Evolutionary conservation across 148 eudicot species (phyloP).

Genomic region (Camellia japonica): DNA sequence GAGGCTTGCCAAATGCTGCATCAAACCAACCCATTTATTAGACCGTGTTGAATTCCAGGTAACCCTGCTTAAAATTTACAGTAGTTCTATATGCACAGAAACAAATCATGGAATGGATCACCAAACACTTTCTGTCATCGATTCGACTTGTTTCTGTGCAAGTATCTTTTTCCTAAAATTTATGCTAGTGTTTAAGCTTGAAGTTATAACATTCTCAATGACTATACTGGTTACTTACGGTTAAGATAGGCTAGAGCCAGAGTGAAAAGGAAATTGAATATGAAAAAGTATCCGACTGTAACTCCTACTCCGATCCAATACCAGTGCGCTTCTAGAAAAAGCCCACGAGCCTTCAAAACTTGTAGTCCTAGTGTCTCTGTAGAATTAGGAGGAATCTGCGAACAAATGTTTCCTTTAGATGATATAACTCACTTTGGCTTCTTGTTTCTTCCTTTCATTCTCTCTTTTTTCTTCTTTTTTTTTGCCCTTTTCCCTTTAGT

Average conservation of each 20-base stretch:
- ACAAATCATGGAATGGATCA: too few species aligned
- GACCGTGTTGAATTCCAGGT: background rate
- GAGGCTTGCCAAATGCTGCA: conserved; percentile 47
- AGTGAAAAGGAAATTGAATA: conserved; percentile 36
- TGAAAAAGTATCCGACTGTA: conserved; percentile 31
- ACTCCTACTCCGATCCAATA: conserved; percentile 56
- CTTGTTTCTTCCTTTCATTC: background rate
- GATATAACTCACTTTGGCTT: background rate
- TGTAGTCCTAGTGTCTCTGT: conserved; percentile 32
- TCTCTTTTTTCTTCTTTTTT: too few species aligned
- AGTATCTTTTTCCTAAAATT: too few species aligned
- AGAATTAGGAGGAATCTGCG: conserved; percentile 30
- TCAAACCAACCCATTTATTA: background rate
- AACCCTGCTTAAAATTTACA: background rate
- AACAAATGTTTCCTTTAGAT: background rate
- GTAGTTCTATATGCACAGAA: too few species aligned
- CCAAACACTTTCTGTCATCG: too few species aligned
- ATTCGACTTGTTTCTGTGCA: too few species aligned
- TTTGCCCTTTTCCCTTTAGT: background rate
- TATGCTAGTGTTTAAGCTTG: background rate
- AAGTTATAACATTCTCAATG: background rate
- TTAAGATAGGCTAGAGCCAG: conserved; percentile 44
- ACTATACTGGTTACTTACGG: conserved; percentile 30
- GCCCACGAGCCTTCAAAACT: conserved; percentile 36
- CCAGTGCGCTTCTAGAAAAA: conserved; percentile 37